phyloP scores from a whole-genome alignment of 345 rosid genomes.

The Eucalyptus regnans region DNA sequence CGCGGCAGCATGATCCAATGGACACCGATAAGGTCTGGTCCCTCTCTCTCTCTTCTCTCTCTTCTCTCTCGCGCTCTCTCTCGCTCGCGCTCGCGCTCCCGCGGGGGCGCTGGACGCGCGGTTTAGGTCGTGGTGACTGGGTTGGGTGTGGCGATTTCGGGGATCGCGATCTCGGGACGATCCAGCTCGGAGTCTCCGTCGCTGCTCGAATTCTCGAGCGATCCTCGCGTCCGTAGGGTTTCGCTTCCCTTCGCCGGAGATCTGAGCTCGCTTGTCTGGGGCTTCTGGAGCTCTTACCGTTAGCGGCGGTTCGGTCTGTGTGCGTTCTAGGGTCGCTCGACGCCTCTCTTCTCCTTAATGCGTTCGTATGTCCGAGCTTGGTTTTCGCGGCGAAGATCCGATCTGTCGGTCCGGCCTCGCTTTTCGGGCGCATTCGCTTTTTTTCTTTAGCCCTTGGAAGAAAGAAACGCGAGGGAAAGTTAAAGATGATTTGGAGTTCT shows the following conservation, averaged over 20 bases:
- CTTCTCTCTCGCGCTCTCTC: not conserved
- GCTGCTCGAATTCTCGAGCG: not conserved
- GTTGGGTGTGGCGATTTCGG: not conserved
- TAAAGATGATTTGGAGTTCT: not conserved
- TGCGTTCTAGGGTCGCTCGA: not conserved
- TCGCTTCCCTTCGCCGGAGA: not conserved
- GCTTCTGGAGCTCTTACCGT: not conserved
- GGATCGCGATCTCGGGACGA: not conserved
- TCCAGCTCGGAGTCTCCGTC: not conserved
- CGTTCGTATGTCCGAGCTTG: not conserved
- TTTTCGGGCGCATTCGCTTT: not conserved
- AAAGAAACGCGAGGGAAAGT: not conserved
- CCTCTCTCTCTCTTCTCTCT: not conserved
- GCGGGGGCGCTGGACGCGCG: not conserved
- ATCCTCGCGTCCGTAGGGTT: not conserved
- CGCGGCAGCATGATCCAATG: constrained; percentile 1
- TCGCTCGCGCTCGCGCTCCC: not conserved
- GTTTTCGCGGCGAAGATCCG: not conserved
- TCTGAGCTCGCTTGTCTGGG: not conserved
- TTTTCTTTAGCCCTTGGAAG: not conserved
- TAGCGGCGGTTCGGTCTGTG: not conserved
- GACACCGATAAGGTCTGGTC: constrained; percentile 34
- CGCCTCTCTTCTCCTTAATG: not conserved
- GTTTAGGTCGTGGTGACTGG: not conserved
- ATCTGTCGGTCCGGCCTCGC: not conserved